These are phyloP conservation scores for Aspergillus tanneri DNA, from an alignment of 2,329 filamentous ascomycete species.

Conservation along the genomic window DNA sequence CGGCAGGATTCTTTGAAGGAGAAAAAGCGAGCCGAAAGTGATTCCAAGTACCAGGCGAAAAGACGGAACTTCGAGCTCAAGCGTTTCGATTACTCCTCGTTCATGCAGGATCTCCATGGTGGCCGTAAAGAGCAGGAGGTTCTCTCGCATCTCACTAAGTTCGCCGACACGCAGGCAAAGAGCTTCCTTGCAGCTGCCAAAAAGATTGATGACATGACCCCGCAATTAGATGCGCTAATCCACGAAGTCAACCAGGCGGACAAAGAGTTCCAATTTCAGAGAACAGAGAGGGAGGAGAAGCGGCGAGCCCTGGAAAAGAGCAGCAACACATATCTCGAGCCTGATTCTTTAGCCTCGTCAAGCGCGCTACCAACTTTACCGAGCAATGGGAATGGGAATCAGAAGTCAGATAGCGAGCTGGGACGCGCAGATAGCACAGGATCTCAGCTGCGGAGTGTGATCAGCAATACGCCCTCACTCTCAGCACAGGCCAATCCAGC, in stretches of 20 bases:
- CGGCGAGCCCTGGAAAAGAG: slow-evolving; percentile 85
- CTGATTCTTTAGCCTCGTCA: slow-evolving; percentile 57
- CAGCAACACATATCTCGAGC: slow-evolving; percentile 69
- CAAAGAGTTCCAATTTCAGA: slow-evolving; percentile 93
- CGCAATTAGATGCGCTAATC: slow-evolving; percentile 84
- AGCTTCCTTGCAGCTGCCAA: slow-evolving; percentile 79
- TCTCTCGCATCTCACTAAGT: slow-evolving; percentile 88
- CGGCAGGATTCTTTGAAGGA: slow-evolving; percentile 93
- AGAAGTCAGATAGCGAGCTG: slow-evolving; percentile 66
- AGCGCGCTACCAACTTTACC: slow-evolving; percentile 32
- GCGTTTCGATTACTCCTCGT: slow-evolving; percentile 97
- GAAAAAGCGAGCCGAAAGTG: slow-evolving; percentile 92
- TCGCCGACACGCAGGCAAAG: slow-evolving; percentile 84
- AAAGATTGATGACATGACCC: slow-evolving; percentile 81
- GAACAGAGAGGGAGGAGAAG: slow-evolving; percentile 95
- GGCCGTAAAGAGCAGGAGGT: slow-evolving; percentile 98
- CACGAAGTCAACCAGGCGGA: slow-evolving; percentile 89
- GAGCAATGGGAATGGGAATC: slow-evolving; percentile 49
- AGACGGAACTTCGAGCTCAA: slow-evolving; percentile 93
- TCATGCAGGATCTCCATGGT: slow-evolving; percentile 98
- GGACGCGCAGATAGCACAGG: slow-evolving; percentile 72
- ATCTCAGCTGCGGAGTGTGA: slow-evolving; percentile 61
- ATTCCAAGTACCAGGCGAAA: slow-evolving; percentile 94
- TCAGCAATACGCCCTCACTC: slow-evolving; percentile 48
- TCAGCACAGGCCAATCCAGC: slow-evolving; percentile 37